These are phyloP conservation scores for Xylariaceae sp. DNA, from an alignment of 2,329 filamentous ascomycete genomes.

Conservation along the genomic window DNA sequence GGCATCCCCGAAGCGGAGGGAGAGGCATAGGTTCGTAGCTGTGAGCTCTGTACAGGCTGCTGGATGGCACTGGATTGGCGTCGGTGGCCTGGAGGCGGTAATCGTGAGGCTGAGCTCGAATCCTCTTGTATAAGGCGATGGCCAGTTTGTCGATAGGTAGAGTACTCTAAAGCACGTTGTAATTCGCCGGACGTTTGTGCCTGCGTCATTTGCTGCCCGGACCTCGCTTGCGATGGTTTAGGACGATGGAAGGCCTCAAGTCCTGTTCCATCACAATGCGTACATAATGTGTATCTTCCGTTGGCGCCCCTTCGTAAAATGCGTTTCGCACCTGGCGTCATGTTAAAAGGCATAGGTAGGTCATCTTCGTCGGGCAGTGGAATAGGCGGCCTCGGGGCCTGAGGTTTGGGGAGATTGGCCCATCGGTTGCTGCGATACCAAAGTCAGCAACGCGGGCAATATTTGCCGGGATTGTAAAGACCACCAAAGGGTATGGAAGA, in stretches of 20 bases:
- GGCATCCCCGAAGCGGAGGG: background rate
- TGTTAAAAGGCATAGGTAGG: background rate
- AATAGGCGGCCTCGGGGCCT: background rate
- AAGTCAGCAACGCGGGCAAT: background rate
- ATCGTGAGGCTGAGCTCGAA: background rate
- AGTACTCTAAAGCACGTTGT: background rate
- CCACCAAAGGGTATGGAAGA: background rate
- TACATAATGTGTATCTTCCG: background rate
- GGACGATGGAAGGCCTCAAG: background rate
- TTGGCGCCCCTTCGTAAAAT: background rate
- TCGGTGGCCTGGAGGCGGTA: background rate
- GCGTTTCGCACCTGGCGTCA: background rate
- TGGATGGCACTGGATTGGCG: too few relatives aligned
- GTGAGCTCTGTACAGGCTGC: background rate
- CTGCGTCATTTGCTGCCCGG: background rate
- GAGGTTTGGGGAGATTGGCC: conserved; percentile 3
- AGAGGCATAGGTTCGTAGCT: background rate
- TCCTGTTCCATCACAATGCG: background rate
- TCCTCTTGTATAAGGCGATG: background rate
- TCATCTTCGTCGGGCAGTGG: background rate
- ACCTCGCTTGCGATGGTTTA: background rate
- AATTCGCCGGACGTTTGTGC: background rate
- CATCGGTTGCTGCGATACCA: conserved; percentile 1
- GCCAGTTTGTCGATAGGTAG: background rate
- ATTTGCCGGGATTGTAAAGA: background rate